Conservation (phyloP, 1,139 yeast genomes). For the Suhomyces taliae region DNA sequence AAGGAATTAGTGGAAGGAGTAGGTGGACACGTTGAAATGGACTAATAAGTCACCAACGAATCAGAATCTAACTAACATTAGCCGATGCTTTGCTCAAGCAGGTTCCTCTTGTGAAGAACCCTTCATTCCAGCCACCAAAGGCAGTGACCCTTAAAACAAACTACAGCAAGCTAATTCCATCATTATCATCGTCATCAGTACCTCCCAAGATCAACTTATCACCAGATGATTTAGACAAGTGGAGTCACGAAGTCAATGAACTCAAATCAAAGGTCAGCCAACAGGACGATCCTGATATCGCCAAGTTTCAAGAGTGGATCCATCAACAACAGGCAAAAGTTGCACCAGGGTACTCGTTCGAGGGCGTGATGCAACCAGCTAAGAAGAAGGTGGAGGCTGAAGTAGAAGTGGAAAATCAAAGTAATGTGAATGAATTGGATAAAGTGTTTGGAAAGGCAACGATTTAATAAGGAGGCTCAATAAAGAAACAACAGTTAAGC, state of each 20-base stretch:
- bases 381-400: constrained; percentile 7
- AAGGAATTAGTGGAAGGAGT: too few species aligned
- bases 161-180: constrained; percentile 44
- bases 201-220: constrained; percentile 42
- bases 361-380: constrained; percentile 36
- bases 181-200: constrained; percentile 31
- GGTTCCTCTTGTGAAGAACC: constrained; percentile 60
- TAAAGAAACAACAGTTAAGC: too few species aligned
- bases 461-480: constrained; percentile 5
- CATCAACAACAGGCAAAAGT: constrained; percentile 31
- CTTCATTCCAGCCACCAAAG: constrained; percentile 55
- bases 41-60: too few species aligned
- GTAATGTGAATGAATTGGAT: constrained; percentile 29
- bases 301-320: constrained; percentile 36
- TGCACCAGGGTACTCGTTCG: constrained; percentile 43
- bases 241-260: constrained; percentile 29
- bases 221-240: constrained; percentile 26
- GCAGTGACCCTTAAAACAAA: constrained; percentile 55
- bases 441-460: constrained; percentile 27
- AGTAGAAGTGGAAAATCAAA: neutral
- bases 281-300: constrained; percentile 16
- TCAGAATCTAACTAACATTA: constrained; percentile 15
- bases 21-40: too few species aligned
- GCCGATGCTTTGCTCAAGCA: constrained; percentile 55
- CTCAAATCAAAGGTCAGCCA: constrained; percentile 13